Conservation (phyloP, 2,329 filamentous ascomycete genomes). For the Penicillium sclerotiorum region DNA sequence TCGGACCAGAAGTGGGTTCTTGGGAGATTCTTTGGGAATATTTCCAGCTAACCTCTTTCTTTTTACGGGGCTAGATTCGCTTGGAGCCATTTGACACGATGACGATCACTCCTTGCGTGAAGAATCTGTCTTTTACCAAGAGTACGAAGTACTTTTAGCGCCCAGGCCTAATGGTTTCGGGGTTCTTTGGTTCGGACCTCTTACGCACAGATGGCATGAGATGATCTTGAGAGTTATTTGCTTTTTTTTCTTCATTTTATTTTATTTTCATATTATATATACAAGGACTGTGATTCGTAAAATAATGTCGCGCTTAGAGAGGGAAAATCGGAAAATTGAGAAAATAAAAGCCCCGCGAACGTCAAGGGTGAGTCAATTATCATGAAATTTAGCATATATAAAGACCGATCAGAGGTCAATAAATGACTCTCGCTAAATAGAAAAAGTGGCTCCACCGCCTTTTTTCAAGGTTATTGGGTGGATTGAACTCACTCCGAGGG, state of each 20-base stretch:
- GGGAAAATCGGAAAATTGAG: not conserved
- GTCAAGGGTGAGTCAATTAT: too few species aligned
- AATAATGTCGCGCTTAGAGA: constrained; percentile 7
- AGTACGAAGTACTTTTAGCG: too few species aligned
- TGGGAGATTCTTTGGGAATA: not conserved
- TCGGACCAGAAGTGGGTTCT: constrained; percentile 14
- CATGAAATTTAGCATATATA: too few species aligned
- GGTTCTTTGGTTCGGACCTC: not conserved
- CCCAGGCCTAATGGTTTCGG: not conserved
- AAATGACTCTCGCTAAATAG: constrained; percentile 23
- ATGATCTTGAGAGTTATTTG: not conserved
- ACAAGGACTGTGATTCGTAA: constrained; percentile 3
- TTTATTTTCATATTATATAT: not conserved
- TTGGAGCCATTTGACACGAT: constrained; percentile 3
- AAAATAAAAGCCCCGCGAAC: constrained; percentile 2
- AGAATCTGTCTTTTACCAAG: not conserved
- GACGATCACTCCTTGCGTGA: constrained; percentile 3
- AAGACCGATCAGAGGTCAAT: too few species aligned
- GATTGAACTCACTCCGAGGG: constrained; percentile 27
- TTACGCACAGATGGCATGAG: not conserved
- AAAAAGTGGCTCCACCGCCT: constrained; percentile 21
- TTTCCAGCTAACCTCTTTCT: not conserved
- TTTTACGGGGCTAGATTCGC: constrained; percentile 2
- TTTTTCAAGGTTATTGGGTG: constrained; percentile 11
- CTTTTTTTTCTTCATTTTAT: too few species aligned